Evolutionary conservation across 495 filamentous ascomycete genomes (phyloP).

Genomic region (Penicillium salamii): DNA sequence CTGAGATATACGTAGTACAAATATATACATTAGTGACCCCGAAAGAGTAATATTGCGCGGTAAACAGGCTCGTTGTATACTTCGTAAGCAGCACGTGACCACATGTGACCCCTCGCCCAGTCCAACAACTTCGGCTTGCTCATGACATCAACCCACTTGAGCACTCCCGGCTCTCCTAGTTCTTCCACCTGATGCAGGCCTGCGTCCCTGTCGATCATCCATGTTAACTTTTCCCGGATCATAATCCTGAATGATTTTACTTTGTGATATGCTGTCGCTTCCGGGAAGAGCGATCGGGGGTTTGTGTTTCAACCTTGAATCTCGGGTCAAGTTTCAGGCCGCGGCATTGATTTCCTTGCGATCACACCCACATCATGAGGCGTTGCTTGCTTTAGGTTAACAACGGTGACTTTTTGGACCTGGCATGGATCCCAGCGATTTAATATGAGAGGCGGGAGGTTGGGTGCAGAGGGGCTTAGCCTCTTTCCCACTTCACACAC

Average conservation of each 20-base stretch:
- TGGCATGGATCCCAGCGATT: background rate
- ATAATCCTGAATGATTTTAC: background rate
- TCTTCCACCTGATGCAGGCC: background rate
- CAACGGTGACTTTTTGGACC: background rate
- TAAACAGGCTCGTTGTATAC: no score
- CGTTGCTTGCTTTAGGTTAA: constrained; percentile 1
- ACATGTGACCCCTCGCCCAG: constrained; percentile 6
- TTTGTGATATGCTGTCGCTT: background rate
- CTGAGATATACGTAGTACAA: no score
- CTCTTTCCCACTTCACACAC: constrained; percentile 1
- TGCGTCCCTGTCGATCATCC: background rate
- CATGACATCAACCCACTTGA: constrained; percentile 10
- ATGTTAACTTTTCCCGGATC: background rate
- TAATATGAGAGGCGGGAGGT: background rate
- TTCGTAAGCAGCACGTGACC: background rate
- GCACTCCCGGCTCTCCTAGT: background rate
- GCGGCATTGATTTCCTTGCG: background rate
- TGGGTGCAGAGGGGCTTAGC: constrained; percentile 1
- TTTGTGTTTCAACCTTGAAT: constrained; percentile 5
- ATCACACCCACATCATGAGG: background rate
- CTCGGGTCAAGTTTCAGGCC: constrained; percentile 4
- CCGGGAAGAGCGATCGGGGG: background rate
- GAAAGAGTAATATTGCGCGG: no score
- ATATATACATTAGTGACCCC: no score
- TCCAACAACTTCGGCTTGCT: constrained; percentile 4